These are phyloP conservation scores for Pythium guiyangense DNA, from an alignment of 352 stramenopile genomes.

Conservation along the genomic window DNA sequence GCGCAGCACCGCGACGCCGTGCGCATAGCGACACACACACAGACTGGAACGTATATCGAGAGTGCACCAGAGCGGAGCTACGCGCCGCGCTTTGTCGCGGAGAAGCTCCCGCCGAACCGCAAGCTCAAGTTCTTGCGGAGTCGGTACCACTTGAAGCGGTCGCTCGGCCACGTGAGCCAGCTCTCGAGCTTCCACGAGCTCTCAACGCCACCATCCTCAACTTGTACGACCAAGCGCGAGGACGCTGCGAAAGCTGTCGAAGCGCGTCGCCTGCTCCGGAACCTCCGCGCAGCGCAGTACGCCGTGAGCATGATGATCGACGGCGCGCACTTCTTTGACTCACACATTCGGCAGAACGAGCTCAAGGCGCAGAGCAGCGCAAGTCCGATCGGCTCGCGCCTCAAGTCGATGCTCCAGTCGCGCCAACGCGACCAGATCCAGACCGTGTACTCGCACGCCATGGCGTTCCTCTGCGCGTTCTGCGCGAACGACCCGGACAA, in stretches of 20 bases:
- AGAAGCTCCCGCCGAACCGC: conserved; percentile 47
- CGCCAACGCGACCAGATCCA: conserved; percentile 50
- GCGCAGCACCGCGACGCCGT: conserved; percentile 15
- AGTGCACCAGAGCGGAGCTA: conserved; percentile 7
- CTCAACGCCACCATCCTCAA: neutral
- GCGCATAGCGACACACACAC: neutral
- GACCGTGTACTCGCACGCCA: conserved; percentile 44
- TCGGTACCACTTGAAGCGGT: conserved; percentile 28
- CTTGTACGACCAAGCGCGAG: neutral
- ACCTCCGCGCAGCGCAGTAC: conserved; percentile 50
- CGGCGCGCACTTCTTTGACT: conserved; percentile 68
- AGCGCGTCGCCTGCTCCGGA: conserved; percentile 50
- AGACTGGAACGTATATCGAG: neutral
- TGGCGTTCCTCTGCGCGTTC: conserved; percentile 56
- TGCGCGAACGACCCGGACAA: conserved; percentile 44
- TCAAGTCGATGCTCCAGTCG: conserved; percentile 31
- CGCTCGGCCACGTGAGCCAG: conserved; percentile 41
- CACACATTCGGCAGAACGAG: conserved; percentile 27
- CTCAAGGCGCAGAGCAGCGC: neutral
- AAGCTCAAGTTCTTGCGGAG: conserved; percentile 29
- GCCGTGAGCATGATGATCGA: conserved; percentile 64
- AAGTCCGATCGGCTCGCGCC: conserved; percentile 8
- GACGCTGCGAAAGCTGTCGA: conserved; percentile 27
- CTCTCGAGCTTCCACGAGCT: conserved; percentile 43
- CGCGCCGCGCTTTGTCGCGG: conserved; percentile 21